These are phyloP conservation scores for Populus trichocarpa DNA, from an alignment of 441 rosid genomes.

Conservation along the genomic window DNA sequence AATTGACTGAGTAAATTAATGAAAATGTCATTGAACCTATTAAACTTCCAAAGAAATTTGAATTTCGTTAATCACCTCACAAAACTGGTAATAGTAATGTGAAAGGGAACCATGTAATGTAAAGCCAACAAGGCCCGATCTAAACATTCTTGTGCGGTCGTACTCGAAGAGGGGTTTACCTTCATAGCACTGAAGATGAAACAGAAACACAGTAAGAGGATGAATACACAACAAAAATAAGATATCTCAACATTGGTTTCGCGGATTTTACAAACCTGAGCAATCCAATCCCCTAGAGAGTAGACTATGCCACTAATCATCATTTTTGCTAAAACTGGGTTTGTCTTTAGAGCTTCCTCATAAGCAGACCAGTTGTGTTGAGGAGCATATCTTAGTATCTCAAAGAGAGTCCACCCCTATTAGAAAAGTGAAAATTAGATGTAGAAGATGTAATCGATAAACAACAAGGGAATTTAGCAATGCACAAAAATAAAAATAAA, in stretches of 20 bases:
- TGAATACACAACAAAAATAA: neutral
- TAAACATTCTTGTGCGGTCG: conserved; percentile 67
- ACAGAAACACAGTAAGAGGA: neutral
- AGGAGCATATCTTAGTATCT: conserved; percentile 85
- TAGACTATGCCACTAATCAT: conserved; percentile 90
- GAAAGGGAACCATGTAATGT: conserved; percentile 89
- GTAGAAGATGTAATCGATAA: neutral
- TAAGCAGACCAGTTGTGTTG: conserved; percentile 95
- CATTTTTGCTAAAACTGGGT: conserved; percentile 95
- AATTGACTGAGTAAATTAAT: neutral
- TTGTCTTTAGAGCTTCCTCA: conserved; percentile 74
- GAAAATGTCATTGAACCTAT: neutral
- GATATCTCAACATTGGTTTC: neutral
- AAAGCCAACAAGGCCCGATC: conserved; percentile 96
- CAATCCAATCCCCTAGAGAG: conserved; percentile 96
- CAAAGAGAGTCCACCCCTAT: conserved; percentile 92
- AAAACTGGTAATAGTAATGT: conserved; percentile 89
- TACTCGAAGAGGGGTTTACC: conserved; percentile 92
- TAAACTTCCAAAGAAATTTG: neutral
- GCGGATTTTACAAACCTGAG: conserved; percentile 55
- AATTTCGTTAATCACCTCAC: conserved; percentile 50
- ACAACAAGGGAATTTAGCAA: neutral
- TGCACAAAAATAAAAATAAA: neutral
- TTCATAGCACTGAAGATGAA: conserved; percentile 59
- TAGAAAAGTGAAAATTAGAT: conserved; percentile 15